phyloP scores from a whole-genome alignment of 257 asterid genomes.

The Solanum neorickii region DNA sequence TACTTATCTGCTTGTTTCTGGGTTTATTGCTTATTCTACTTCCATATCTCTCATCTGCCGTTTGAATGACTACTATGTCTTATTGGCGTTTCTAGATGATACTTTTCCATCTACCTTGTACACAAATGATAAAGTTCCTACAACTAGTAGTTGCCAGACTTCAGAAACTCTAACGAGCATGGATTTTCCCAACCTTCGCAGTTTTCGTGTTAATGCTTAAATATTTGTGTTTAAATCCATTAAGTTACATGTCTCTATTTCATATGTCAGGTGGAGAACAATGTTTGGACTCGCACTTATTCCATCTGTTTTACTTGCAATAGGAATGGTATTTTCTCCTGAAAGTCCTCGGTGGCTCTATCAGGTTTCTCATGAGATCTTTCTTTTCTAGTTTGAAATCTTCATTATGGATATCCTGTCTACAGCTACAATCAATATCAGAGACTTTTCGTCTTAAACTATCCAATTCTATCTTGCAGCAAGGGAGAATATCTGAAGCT shows the following conservation, averaged over 20 bases:
- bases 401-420: not conserved
- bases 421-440: not conserved
- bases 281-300: constrained; percentile 79
- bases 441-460: constrained; percentile 2
- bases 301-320: constrained; percentile 69
- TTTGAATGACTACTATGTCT: not conserved
- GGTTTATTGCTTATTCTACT: not conserved
- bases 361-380: constrained; percentile 30
- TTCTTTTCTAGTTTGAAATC: not conserved
- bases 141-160: not conserved
- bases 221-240: not conserved
- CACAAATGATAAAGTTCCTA: not conserved
- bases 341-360: constrained; percentile 98
- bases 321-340: constrained; percentile 93
- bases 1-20: not conserved
- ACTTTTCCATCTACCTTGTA: not conserved
- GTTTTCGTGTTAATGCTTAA: not conserved
- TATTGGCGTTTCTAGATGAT: not conserved
- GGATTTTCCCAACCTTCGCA: not conserved
- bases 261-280: constrained; percentile 84
- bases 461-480: constrained; percentile 32
- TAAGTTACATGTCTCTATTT: not conserved
- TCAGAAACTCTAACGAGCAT: not conserved
- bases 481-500: constrained; percentile 65
- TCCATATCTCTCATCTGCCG: not conserved